Conservation (phyloP, 768 basidiomycete genomes). For the Termitomyces titanicus region DNA sequence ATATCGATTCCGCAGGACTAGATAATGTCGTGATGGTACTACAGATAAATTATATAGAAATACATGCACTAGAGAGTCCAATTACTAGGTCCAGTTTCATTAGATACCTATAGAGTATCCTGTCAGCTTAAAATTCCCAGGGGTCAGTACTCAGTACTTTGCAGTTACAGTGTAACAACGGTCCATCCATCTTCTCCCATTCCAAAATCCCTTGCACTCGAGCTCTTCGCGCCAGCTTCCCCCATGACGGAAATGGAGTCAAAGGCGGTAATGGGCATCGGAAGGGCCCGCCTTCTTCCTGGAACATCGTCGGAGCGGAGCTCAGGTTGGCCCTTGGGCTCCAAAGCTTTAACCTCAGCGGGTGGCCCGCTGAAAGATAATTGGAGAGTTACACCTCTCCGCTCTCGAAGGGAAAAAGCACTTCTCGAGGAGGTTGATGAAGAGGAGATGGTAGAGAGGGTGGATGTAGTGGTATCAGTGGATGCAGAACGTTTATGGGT, state of each 20-base stretch:
- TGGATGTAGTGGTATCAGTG: slow-evolving; percentile 6
- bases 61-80: background rate
- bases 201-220: slow-evolving; percentile 15
- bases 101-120: background rate
- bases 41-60: background rate
- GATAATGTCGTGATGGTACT: background rate
- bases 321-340: background rate
- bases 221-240: slow-evolving; percentile 7
- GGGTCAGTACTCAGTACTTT: no score
- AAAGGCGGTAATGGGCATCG: slow-evolving; percentile 5
- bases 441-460: slow-evolving; percentile 4
- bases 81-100: background rate
- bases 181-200: slow-evolving; percentile 18
- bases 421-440: slow-evolving; percentile 1
- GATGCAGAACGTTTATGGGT: slow-evolving; percentile 12
- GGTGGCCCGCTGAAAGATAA: slow-evolving; percentile 3
- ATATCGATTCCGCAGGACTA: background rate
- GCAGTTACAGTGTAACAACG: slow-evolving; percentile 3
- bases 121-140: background rate
- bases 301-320: slow-evolving; percentile 3
- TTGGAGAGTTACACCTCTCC: slow-evolving; percentile 15
- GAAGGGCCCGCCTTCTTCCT: slow-evolving; percentile 11
- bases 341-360: background rate
- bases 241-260: slow-evolving; percentile 6
- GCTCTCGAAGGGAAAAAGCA: slow-evolving; percentile 8